Conservation (phyloP, 1,139 yeast species). For the Wickerhamiella pararugosa region DNA sequence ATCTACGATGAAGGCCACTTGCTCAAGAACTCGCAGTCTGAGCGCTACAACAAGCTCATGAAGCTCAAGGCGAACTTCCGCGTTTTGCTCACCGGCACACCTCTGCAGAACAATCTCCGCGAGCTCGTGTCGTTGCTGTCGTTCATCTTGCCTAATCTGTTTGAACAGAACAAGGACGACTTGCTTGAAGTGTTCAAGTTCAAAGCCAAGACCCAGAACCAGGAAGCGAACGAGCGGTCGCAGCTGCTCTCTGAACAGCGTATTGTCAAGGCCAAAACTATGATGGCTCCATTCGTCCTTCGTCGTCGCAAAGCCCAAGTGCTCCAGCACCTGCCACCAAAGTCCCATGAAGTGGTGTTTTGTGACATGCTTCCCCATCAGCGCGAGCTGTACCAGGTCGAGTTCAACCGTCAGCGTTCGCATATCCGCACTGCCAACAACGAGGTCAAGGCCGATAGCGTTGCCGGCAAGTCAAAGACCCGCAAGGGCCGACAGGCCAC, state of each 20-base stretch:
- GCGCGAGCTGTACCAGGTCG: conserved; percentile 41
- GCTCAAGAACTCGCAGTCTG: conserved; percentile 79
- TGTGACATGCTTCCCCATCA: conserved; percentile 54
- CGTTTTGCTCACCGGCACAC: conserved; percentile 85
- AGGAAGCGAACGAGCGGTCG: conserved; percentile 14
- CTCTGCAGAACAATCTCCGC: conserved; percentile 79
- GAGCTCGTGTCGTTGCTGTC: conserved; percentile 83
- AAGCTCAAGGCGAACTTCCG: conserved; percentile 67
- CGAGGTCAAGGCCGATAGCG: conserved; percentile 22
- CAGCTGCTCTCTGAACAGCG: conserved; percentile 86
- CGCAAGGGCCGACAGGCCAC: conserved; percentile 25
- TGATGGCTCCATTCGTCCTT: conserved; percentile 96
- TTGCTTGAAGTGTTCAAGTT: conserved; percentile 71
- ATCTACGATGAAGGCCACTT: conserved; percentile 97
- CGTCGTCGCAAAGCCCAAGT: conserved; percentile 90
- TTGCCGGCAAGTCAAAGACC: conserved; percentile 31
- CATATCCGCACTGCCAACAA: conserved; percentile 11
- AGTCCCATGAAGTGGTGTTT: conserved; percentile 44
- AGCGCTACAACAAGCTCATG: conserved; percentile 78
- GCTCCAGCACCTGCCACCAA: conserved; percentile 70
- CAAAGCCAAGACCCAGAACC: conserved; percentile 49
- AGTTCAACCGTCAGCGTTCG: conserved; percentile 34
- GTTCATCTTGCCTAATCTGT: conserved; percentile 74
- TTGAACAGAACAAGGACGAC: conserved; percentile 70
- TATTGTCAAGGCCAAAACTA: conserved; percentile 79